Evolutionary conservation across 108 stramenopile species (phyloP).

Genomic region (Cylindrotheca fusiformis): DNA sequence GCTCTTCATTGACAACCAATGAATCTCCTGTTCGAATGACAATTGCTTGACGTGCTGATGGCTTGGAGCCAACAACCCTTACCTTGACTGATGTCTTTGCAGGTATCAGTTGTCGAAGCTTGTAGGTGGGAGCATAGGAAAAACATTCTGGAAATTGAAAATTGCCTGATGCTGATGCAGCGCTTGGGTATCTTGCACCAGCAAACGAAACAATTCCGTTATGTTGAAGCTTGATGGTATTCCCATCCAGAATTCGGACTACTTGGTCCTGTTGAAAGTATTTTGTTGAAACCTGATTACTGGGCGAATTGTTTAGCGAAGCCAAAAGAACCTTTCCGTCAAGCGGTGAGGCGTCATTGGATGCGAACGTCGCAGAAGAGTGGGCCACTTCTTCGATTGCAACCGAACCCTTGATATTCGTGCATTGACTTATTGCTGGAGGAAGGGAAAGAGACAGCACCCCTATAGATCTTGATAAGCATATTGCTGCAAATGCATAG

Average conservation of each 20-base stretch:
- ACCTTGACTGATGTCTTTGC: conserved; percentile 12
- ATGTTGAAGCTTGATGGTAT: conserved; percentile 45
- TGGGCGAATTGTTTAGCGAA: neutral
- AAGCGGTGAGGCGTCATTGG: neutral
- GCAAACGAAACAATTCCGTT: conserved; percentile 43
- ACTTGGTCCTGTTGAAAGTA: conserved; percentile 33
- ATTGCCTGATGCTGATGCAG: conserved; percentile 3
- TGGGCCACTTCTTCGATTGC: too few relatives aligned
- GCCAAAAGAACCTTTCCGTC: neutral
- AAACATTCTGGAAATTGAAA: conserved; percentile 46
- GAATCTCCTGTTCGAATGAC: conserved; percentile 22
- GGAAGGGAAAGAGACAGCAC: too few relatives aligned
- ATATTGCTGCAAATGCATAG: too few relatives aligned
- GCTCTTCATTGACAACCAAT: conserved; percentile 38
- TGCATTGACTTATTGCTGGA: too few relatives aligned
- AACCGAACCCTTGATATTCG: too few relatives aligned
- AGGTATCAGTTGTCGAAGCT: conserved; percentile 45
- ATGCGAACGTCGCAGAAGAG: too few relatives aligned
- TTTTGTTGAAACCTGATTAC: neutral
- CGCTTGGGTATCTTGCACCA: conserved; percentile 34
- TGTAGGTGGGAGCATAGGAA: conserved; percentile 37
- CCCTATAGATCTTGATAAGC: too few relatives aligned
- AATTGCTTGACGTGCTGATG: conserved; percentile 6
- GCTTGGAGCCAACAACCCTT: conserved; percentile 12
- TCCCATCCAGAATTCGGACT: conserved; percentile 47